Evolutionary conservation across 306 rosid genomes (phyloP).

Genomic region (Prunus fruticosa): DNA sequence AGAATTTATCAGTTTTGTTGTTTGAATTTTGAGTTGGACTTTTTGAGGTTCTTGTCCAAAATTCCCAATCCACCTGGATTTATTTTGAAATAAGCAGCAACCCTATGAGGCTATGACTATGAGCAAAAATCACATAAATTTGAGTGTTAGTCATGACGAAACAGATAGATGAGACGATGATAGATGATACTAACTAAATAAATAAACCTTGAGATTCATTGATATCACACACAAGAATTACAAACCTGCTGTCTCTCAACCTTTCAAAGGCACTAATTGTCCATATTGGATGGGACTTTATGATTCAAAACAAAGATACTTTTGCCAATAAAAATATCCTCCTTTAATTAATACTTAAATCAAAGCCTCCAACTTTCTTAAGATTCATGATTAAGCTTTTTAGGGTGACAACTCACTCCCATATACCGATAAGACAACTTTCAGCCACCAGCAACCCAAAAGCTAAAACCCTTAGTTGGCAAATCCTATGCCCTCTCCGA

Average conservation of each 20-base stretch:
- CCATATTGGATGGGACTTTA: slow-evolving; percentile 30
- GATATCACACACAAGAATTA: neutral
- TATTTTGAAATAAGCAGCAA: no score
- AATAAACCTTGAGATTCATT: no score
- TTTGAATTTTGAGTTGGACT: no score
- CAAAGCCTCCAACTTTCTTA: slow-evolving; percentile 36
- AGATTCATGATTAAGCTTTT: slow-evolving; percentile 39
- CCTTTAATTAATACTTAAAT: slow-evolving; percentile 36
- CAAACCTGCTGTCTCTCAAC: slow-evolving; percentile 5
- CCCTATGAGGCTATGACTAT: no score
- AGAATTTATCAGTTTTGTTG: no score
- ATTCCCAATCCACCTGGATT: no score
- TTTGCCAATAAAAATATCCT: slow-evolving; percentile 31
- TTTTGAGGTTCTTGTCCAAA: no score
- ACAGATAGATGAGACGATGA: no score
- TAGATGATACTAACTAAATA: no score
- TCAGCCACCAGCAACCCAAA: slow-evolving; percentile 31
- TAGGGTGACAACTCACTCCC: slow-evolving; percentile 57
- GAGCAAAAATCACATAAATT: no score
- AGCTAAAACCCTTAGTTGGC: slow-evolving; percentile 29
- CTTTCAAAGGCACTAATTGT: slow-evolving; percentile 12
- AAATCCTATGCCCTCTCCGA: slow-evolving; percentile 23
- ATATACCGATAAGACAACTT: slow-evolving; percentile 38
- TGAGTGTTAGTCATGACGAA: no score
- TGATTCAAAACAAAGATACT: slow-evolving; percentile 39